Conservation (phyloP, 2,329 filamentous ascomycete species). For the Aotearoamyces nothofagi region DNA sequence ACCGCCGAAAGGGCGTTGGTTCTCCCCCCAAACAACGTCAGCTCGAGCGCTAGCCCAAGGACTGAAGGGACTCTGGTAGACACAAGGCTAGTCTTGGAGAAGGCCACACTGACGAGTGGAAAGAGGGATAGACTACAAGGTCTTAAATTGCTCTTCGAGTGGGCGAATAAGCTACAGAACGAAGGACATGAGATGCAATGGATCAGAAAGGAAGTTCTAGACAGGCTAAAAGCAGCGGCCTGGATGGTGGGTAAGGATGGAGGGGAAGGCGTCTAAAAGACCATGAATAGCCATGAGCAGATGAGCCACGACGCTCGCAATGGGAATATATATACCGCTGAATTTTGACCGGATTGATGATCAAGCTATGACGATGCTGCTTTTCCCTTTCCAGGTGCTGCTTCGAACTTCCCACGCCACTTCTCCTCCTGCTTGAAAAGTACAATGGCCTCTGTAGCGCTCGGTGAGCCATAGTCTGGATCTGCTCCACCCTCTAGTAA, state of each 20-base stretch:
- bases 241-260: slow-evolving; percentile 20
- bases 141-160: slow-evolving; percentile 47
- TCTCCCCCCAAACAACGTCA: slow-evolving; percentile 26
- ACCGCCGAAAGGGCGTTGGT: slow-evolving; percentile 40
- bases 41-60: slow-evolving; percentile 29
- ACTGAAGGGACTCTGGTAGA: slow-evolving; percentile 45
- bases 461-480: slow-evolving; percentile 34
- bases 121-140: slow-evolving; percentile 44
- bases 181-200: slow-evolving; percentile 29
- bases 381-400: slow-evolving; percentile 32
- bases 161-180: slow-evolving; percentile 36
- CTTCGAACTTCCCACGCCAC: slow-evolving; percentile 34
- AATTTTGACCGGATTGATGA: no score
- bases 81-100: slow-evolving; percentile 39
- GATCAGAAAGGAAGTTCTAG: slow-evolving; percentile 39
- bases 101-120: slow-evolving; percentile 27
- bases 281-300: no score
- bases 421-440: slow-evolving; percentile 36
- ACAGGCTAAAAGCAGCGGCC: slow-evolving; percentile 34
- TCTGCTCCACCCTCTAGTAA: slow-evolving; percentile 37
- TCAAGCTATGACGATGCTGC: no score
- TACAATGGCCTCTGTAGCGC: slow-evolving; percentile 29
- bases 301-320: no score
- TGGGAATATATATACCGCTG: no score
- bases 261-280: slow-evolving; percentile 1